Evolutionary conservation across 108 stramenopile genomes (phyloP), one percentile per base, ranked within the genome.

Genomic region (Cyclotella cryptica): DNA sequence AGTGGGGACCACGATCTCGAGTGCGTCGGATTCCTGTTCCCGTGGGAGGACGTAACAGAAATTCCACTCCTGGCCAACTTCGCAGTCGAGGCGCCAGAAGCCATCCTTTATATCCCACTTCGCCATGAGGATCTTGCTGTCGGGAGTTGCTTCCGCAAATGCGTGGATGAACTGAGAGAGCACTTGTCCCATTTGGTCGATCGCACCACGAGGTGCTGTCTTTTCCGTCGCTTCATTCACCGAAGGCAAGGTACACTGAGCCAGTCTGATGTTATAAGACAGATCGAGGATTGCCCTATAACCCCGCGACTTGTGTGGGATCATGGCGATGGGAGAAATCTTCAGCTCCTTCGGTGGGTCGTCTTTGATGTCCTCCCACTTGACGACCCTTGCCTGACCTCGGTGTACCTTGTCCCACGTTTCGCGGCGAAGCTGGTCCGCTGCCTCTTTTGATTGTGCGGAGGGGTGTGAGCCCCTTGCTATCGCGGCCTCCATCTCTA

Each of bases 201-300:
- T 59, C 5, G 74, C 74, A 26, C 27, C 64, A 4, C 15, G 13
- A 5, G 74, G 74, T 6, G 65, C 74, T 0, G 27, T 24, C 21
- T 75, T 65, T 8, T 19, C 30, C 10, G 64, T 60, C 43, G 65
- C 18, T 45, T 63, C 66, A 29, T 77, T 77, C 0, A 77, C 75
- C 19, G 75, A 67, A 21, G 53, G 55, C 3, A 57, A 10, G 1
- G 3, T 42, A 1, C 57, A 26, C 0, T 46, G 13, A 11, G 39
- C 0, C 3, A 55, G 18, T 0, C 40, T 17, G 0, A 75, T 28
- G 39, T 35, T 15, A 22, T 54, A 55, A 0, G 74, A 53, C 3
- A 65, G 49, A 8, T 51, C 49, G 8, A 51, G n/a, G n/a, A n/a
- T n/a, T n/a, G n/a, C n/a, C n/a, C n/a, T n/a, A n/a, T n/a, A n/a